These are phyloP conservation scores for Chionographis japonica DNA, from an alignment of 106 monocot genomes.

Conservation along the genomic window DNA sequence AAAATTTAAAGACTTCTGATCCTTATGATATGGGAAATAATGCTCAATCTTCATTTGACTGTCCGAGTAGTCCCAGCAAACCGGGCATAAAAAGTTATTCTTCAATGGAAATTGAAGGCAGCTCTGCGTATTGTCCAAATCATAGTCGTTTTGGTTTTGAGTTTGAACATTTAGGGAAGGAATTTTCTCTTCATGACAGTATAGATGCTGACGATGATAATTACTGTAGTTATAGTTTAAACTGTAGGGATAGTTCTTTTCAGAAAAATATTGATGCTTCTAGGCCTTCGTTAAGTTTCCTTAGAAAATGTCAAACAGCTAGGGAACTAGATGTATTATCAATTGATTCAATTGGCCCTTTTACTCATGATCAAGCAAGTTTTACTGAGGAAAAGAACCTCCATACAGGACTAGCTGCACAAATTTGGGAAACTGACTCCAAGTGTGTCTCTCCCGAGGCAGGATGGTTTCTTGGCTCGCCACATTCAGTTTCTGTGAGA, in stretches of 20 bases:
- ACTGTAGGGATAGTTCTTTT: neutral
- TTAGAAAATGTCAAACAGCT: slow-evolving; percentile 26
- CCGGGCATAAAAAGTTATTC: neutral
- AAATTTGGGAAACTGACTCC: slow-evolving; percentile 6
- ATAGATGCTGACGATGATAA: neutral
- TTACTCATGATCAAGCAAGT: slow-evolving; percentile 8
- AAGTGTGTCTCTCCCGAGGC: slow-evolving; percentile 11
- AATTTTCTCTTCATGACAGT: slow-evolving; percentile 11
- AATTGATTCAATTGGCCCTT: neutral
- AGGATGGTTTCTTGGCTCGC: slow-evolving; percentile 21
- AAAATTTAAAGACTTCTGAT: neutral
- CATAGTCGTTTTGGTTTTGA: slow-evolving; percentile 3
- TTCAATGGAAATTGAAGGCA: slow-evolving; percentile 16
- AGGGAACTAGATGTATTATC: slow-evolving; percentile 7
- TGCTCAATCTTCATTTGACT: slow-evolving; percentile 16
- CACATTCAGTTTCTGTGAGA: slow-evolving; percentile 6
- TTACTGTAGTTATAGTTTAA: neutral
- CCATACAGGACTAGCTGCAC: neutral
- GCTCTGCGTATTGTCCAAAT: slow-evolving; percentile 10
- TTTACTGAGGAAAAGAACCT: slow-evolving; percentile 8
- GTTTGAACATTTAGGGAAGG: slow-evolving; percentile 12
- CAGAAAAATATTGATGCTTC: slow-evolving; percentile 7
- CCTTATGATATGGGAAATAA: slow-evolving; percentile 4
- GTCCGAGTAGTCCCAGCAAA: slow-evolving; percentile 3
- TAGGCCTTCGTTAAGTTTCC: slow-evolving; percentile 4